phyloP scores from a whole-genome alignment of 371 early-diverging fungal species.

The Chytridium lagenaria region DNA sequence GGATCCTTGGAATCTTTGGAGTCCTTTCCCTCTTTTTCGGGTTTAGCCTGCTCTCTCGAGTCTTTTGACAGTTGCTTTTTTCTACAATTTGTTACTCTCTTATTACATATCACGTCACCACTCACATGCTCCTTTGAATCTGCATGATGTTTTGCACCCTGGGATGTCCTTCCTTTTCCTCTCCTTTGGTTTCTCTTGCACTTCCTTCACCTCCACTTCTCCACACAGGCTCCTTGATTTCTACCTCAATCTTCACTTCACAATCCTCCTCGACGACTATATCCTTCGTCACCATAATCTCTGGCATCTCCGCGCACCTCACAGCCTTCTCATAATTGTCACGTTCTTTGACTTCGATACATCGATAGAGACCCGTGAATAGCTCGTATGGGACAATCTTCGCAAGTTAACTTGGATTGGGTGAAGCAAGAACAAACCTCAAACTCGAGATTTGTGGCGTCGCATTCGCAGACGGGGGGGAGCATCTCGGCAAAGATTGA shows the following conservation, averaged over 20 bases:
- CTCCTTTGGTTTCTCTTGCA: neutral
- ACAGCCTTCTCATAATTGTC: neutral
- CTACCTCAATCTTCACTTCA: neutral
- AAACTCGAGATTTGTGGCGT: slow-evolving; percentile 49
- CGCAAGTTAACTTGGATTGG: neutral
- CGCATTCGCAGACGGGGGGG: slow-evolving; percentile 34
- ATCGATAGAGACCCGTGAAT: slow-evolving; percentile 30
- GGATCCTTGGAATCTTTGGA: slow-evolving; percentile 6
- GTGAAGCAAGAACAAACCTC: slow-evolving; percentile 38
- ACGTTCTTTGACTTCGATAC: slow-evolving; percentile 20
- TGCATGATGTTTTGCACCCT: no score
- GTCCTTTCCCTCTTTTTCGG: slow-evolving; percentile 6
- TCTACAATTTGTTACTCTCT: neutral
- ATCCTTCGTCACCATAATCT: neutral
- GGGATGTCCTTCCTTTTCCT: slow-evolving; percentile 7
- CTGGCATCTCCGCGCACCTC: neutral
- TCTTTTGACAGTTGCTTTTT: neutral
- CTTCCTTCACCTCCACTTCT: neutral
- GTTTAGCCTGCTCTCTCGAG: neutral
- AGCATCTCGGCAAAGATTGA: slow-evolving; percentile 27
- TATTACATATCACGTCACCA: neutral
- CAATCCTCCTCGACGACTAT: neutral
- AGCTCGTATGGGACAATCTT: slow-evolving; percentile 45
- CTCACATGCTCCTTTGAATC: neutral
- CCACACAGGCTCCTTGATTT: neutral